Evolutionary conservation across 2,329 filamentous ascomycete genomes (phyloP).

Genomic region (Pseudogymnoascus sp.): DNA sequence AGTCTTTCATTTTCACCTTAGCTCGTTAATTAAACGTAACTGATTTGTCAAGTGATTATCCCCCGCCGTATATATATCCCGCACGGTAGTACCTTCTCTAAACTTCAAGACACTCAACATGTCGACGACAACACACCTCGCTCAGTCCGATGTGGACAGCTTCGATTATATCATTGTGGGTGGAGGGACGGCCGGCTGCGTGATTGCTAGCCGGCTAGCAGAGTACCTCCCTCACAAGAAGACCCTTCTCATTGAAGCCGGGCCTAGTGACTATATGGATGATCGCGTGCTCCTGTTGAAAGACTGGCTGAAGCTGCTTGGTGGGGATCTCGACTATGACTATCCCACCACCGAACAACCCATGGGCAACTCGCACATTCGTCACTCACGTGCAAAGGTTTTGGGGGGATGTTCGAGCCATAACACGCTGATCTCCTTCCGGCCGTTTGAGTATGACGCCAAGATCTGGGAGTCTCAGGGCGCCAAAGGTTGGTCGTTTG

Average conservation of each 20-base stretch:
- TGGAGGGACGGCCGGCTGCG: conserved; percentile 45
- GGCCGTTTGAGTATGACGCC: conserved; percentile 83
- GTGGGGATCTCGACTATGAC: conserved; percentile 85
- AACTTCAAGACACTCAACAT: conserved; percentile 10
- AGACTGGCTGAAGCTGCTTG: conserved; percentile 79
- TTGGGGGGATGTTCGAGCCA: conserved; percentile 88
- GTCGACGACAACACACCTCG: conserved; percentile 17
- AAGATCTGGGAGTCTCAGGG: conserved; percentile 77
- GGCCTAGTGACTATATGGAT: conserved; percentile 83
- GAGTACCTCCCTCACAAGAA: conserved; percentile 78
- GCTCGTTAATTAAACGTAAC: conserved; percentile 5
- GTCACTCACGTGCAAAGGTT: conserved; percentile 87
- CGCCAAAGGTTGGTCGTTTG: conserved; percentile 80
- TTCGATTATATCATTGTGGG: conserved; percentile 47
- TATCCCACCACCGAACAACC: conserved; percentile 83
- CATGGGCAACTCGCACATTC: conserved; percentile 85
- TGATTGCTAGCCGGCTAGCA: conserved; percentile 43
- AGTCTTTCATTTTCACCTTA: background rate
- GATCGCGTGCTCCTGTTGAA: conserved; percentile 80
- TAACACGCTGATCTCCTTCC: conserved; percentile 90
- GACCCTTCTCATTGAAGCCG: conserved; percentile 79
- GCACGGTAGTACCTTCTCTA: background rate
- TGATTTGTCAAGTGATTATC: background rate
- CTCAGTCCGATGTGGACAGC: conserved; percentile 28
- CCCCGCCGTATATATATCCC: conserved; percentile 1